Conservation (phyloP, 768 basidiomycete species). For the Lepiota venenata region DNA sequence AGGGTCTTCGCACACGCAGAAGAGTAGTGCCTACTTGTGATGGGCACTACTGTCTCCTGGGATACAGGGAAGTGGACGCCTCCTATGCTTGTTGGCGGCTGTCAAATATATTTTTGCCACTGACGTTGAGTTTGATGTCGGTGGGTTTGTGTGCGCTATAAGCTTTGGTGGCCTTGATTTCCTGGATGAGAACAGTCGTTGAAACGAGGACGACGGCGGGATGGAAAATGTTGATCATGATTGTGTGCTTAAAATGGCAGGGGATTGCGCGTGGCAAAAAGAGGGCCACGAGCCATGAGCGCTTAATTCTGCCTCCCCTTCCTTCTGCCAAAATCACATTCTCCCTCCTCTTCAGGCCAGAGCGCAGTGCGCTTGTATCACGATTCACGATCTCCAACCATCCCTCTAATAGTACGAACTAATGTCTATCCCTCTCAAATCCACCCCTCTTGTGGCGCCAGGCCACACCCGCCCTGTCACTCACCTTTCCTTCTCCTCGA, state of each 20-base stretch:
- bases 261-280: constrained; percentile 16
- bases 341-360: constrained; percentile 28
- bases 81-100: too few relatives aligned
- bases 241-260: constrained; percentile 14
- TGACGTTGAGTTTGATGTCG: too few relatives aligned
- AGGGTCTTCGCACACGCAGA: too few relatives aligned
- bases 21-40: too few relatives aligned
- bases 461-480: constrained; percentile 88
- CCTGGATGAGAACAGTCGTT: too few relatives aligned
- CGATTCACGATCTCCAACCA: constrained; percentile 36
- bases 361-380: constrained; percentile 53
- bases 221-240: constrained; percentile 6
- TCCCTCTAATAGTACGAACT: constrained; percentile 29
- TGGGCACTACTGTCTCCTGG: too few relatives aligned
- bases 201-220: too few relatives aligned
- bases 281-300: constrained; percentile 19
- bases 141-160: too few relatives aligned
- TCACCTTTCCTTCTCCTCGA: constrained; percentile 88
- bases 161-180: too few relatives aligned
- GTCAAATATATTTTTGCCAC: too few relatives aligned
- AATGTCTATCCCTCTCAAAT: constrained; percentile 65
- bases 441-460: constrained; percentile 78
- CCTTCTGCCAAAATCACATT: constrained; percentile 14
- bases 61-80: too few relatives aligned
- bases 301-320: constrained; percentile 8